These are phyloP conservation scores for Spatholobus suberectus DNA, from an alignment of 306 rosid genomes.

Conservation along the genomic window DNA sequence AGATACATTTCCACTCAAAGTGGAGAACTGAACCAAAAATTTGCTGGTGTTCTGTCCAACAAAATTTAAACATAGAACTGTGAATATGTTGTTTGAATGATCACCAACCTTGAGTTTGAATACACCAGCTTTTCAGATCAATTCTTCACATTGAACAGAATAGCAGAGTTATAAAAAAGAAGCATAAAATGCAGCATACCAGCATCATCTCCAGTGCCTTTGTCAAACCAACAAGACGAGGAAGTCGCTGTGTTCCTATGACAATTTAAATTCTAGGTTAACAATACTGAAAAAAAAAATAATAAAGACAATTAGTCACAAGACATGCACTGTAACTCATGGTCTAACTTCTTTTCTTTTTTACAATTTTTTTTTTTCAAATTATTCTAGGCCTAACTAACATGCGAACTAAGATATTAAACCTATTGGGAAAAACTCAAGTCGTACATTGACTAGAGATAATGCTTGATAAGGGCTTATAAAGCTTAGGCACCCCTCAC, in stretches of 20 bases:
- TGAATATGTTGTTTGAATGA: not conserved
- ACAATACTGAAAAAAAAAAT: slow-evolving; percentile 24
- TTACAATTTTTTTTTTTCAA: not conserved
- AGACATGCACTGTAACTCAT: not conserved
- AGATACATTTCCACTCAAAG: slow-evolving; percentile 25
- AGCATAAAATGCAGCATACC: slow-evolving; percentile 55
- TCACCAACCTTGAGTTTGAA: slow-evolving; percentile 23
- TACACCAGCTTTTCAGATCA: slow-evolving; percentile 25
- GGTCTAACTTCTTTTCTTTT: not conserved
- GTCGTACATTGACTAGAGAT: no score
- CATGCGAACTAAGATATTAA: slow-evolving; percentile 14
- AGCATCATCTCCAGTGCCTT: slow-evolving; percentile 95
- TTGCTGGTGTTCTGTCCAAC: not conserved
- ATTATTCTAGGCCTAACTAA: slow-evolving; percentile 13
- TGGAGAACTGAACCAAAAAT: slow-evolving; percentile 44
- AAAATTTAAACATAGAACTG: slow-evolving; percentile 32
- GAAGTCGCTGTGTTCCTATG: slow-evolving; percentile 96
- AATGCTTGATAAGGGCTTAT: no score
- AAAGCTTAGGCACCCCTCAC: no score
- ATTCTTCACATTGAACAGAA: slow-evolving; percentile 28
- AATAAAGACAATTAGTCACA: not conserved
- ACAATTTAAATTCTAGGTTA: slow-evolving; percentile 47
- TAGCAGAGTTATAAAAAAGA: slow-evolving; percentile 20
- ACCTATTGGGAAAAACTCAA: no score
- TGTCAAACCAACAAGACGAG: slow-evolving; percentile 96